A percentile compares a stretch with the other conserved stretches of the same genome.
phyloP scores from a whole-genome alignment of 2,329 filamentous ascomycete genomes.

The Aspergillus sp. region DNA sequence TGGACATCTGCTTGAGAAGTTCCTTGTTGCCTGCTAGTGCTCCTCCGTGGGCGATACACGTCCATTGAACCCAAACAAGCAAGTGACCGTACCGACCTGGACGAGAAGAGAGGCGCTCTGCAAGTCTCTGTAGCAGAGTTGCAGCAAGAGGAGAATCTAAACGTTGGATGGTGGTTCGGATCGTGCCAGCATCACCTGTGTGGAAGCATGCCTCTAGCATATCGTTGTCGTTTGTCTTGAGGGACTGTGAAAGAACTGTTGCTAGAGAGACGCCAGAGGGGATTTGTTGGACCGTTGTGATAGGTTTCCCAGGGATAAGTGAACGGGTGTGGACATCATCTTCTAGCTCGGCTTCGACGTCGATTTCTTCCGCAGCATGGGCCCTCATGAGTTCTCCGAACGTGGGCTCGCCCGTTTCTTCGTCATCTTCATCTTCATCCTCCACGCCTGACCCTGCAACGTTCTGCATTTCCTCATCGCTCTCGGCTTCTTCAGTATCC shows the following conservation, averaged over 20 bases:
- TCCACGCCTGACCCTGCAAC: conserved; percentile 33
- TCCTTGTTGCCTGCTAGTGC: conserved; percentile 85
- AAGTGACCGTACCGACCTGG: conserved; percentile 87
- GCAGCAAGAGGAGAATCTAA: conserved; percentile 83
- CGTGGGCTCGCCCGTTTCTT: conserved; percentile 58
- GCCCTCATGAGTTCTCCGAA: conserved; percentile 83
- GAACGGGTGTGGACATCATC: conserved; percentile 43
- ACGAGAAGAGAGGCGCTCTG: conserved; percentile 79
- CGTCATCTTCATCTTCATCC: conserved; percentile 41
- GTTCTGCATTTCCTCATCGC: conserved; percentile 34
- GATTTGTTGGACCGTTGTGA: conserved; percentile 52
- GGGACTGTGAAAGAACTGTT: conserved; percentile 88
- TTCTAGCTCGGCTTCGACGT: conserved; percentile 61
- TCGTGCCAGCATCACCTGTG: conserved; percentile 70
- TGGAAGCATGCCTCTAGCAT: conserved; percentile 92
- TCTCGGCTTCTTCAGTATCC: conserved; percentile 18
- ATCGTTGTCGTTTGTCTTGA: conserved; percentile 85
- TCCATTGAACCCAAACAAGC: conserved; percentile 96
- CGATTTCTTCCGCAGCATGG: conserved; percentile 69
- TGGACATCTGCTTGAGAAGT: conserved; percentile 72
- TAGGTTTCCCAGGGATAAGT: conserved; percentile 47
- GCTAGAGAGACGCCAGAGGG: conserved; percentile 78
- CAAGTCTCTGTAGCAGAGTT: conserved; percentile 75
- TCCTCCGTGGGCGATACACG: conserved; percentile 85
- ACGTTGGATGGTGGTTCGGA: conserved; percentile 85